Conservation (phyloP, 169 alveolate species). For the Eimeria zaria region DNA sequence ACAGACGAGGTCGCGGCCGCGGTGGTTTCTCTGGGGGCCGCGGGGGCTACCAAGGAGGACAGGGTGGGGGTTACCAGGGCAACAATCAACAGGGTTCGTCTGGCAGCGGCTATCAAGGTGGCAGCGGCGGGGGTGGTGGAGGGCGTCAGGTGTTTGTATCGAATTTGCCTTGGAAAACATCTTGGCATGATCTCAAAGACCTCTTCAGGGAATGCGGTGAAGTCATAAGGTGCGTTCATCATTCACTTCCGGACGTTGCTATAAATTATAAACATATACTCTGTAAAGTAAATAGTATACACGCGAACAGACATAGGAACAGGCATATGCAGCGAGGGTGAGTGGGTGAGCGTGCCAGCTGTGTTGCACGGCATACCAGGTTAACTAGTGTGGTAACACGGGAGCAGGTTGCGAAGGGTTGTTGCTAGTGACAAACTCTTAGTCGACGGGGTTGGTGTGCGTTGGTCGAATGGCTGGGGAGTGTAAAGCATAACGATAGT, state of each 20-base stretch:
- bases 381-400: no score
- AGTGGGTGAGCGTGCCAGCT: background rate
- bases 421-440: background rate
- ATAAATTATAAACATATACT: background rate
- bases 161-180: slow-evolving; percentile 85
- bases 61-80: slow-evolving; percentile 81
- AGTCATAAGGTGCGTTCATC: slow-evolving; percentile 77
- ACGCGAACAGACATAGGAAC: no score
- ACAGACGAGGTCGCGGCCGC: slow-evolving; percentile 70
- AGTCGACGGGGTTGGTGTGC: no score
- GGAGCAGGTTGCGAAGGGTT: no score
- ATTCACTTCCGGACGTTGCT: background rate
- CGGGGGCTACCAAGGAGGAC: slow-evolving; percentile 78
- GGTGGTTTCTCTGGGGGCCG: slow-evolving; percentile 84
- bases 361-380: background rate
- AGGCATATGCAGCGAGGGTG: background rate
- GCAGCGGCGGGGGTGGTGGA: slow-evolving; percentile 65
- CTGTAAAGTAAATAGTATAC: no score
- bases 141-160: slow-evolving; percentile 83
- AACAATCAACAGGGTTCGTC: slow-evolving; percentile 70
- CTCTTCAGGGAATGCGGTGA: slow-evolving; percentile 86
- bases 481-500: no score
- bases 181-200: slow-evolving; percentile 87
- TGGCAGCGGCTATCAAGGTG: slow-evolving; percentile 76
- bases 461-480: no score